These are phyloP conservation scores for Coprinopsis marcescibilis DNA, from an alignment of 768 basidiomycete species.

Conservation along the genomic window DNA sequence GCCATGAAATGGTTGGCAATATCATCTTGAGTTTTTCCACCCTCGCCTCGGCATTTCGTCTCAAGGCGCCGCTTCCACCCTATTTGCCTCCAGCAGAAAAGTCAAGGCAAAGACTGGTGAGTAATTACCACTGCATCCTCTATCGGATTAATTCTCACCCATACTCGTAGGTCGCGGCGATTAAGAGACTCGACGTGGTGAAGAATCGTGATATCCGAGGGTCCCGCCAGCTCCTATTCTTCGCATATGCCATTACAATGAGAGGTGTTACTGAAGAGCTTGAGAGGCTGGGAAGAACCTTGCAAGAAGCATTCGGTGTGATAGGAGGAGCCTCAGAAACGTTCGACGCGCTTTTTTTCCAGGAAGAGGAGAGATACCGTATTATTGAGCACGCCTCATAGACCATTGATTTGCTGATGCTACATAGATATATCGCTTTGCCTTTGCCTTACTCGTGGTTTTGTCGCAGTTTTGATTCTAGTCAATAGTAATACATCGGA, in stretches of 20 bases:
- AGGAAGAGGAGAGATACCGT: slow-evolving; percentile 16
- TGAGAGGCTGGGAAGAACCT: slow-evolving; percentile 69
- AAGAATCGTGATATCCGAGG: slow-evolving; percentile 74
- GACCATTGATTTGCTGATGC: not conserved
- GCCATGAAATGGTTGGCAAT: slow-evolving; percentile 93
- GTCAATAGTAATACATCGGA: no score
- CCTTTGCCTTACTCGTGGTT: not conserved
- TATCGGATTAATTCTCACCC: not conserved
- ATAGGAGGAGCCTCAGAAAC: slow-evolving; percentile 78
- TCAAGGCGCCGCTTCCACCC: slow-evolving; percentile 92
- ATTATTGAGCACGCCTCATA: slow-evolving; percentile 21
- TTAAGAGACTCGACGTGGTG: slow-evolving; percentile 84
- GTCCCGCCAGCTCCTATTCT: slow-evolving; percentile 84
- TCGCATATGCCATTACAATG: slow-evolving; percentile 92
- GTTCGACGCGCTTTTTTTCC: slow-evolving; percentile 73
- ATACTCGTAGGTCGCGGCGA: slow-evolving; percentile 62
- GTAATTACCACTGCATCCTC: no score
- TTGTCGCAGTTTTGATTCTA: no score
- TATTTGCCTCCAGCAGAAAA: slow-evolving; percentile 92
- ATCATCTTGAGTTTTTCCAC: slow-evolving; percentile 87
- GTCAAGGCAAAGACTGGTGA: slow-evolving; percentile 71
- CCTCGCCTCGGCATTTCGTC: slow-evolving; percentile 69
- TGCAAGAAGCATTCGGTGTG: slow-evolving; percentile 90
- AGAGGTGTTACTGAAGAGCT: slow-evolving; percentile 89
- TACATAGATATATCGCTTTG: not conserved